These are phyloP conservation scores for Ustilago cynodontis DNA, from an alignment of 1,284 basidiomycete species.

Conservation along the genomic window DNA sequence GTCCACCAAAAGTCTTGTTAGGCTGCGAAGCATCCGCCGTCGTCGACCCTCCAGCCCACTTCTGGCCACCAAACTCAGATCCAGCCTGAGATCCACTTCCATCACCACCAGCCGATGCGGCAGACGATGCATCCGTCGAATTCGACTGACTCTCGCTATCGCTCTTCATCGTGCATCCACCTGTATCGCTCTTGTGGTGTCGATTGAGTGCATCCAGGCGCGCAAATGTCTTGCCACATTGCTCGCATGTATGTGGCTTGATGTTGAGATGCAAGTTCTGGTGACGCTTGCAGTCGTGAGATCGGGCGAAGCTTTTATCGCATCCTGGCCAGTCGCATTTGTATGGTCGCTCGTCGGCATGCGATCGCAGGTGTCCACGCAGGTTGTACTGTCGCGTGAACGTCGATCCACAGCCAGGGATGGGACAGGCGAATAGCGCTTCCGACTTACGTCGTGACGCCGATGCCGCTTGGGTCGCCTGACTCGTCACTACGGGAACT, in stretches of 20 bases:
- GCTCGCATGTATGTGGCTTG: conserved; percentile 86
- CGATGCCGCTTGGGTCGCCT: conserved; percentile 92
- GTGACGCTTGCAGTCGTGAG: conserved; percentile 92
- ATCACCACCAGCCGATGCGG: background rate
- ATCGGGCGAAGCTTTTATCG: conserved; percentile 91
- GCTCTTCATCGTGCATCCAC: conserved; percentile 43
- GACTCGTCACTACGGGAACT: conserved; percentile 79
- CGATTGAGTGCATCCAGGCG: conserved; percentile 88
- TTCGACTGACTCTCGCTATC: conserved; percentile 41
- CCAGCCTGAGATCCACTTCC: conserved; percentile 7
- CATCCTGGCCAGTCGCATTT: conserved; percentile 92
- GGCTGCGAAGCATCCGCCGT: background rate
- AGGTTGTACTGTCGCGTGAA: conserved; percentile 74
- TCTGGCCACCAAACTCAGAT: conserved; percentile 17
- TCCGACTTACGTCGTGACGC: conserved; percentile 88
- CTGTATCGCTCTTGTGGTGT: conserved; percentile 61
- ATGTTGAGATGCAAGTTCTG: conserved; percentile 78
- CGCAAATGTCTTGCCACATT: conserved; percentile 94
- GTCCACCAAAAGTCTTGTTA: conserved; percentile 40
- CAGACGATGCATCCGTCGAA: conserved; percentile 30
- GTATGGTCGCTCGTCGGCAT: conserved; percentile 93
- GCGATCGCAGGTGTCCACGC: conserved; percentile 90
- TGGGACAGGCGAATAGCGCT: conserved; percentile 90
- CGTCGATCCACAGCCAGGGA: conserved; percentile 93
- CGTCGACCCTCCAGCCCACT: background rate